Percentiles rank a stretch among this genome's conserved stretches.
Conservation (phyloP, 345 rosid genomes). For the Triadica sebifera region DNA sequence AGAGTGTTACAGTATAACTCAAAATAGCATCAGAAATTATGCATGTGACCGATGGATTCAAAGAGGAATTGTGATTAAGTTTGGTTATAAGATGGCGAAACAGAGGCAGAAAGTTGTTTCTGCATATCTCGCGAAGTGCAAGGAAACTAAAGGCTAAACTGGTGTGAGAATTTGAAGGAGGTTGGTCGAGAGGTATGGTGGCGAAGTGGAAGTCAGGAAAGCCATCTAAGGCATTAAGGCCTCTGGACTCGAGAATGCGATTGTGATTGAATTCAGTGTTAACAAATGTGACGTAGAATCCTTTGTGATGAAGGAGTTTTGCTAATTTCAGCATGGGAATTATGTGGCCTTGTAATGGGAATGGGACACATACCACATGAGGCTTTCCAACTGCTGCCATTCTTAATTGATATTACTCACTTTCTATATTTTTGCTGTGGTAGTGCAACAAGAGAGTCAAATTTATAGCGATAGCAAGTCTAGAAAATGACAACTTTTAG, state of each 20-base stretch:
- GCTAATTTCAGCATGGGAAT: neutral
- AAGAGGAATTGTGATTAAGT: conserved; percentile 5
- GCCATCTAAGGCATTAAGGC: conserved; percentile 6
- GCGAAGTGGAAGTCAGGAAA: conserved; percentile 17
- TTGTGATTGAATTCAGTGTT: conserved; percentile 10
- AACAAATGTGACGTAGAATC: conserved; percentile 2
- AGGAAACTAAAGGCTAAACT: conserved; percentile 11
- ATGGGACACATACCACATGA: conserved; percentile 10
- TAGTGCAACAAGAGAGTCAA: neutral
- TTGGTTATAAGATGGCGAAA: conserved; percentile 8
- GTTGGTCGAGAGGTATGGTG: conserved; percentile 14
- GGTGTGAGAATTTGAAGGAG: conserved; percentile 13
- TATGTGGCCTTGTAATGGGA: conserved; percentile 6
- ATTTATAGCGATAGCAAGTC: neutral
- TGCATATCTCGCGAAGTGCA: conserved; percentile 10
- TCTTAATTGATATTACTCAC: neutral
- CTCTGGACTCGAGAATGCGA: conserved; percentile 4
- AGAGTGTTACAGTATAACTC: neutral
- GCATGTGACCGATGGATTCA: conserved; percentile 16
- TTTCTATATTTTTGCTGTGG: neutral
- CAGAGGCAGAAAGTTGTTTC: neutral
- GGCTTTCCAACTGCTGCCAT: neutral
- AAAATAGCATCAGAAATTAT: conserved; percentile 20
- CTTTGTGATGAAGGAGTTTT: conserved; percentile 11
- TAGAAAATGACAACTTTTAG: neutral